Conservation (phyloP, 306 rosid species). For the Oxytropis ochrocephala region DNA sequence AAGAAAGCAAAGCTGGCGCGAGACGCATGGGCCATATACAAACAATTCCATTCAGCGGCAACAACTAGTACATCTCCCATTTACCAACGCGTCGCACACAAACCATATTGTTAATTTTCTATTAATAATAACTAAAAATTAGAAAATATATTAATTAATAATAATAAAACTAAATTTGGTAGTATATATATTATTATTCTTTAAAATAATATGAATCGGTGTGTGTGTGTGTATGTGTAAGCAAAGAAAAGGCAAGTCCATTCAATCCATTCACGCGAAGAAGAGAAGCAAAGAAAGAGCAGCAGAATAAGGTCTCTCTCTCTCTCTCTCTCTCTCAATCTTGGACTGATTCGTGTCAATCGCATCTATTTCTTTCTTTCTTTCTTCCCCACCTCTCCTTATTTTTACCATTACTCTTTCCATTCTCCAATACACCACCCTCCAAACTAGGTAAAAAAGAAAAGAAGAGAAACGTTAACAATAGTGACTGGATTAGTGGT, state of each 20-base stretch:
- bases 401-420: background rate
- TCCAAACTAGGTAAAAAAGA: slow-evolving; percentile 39
- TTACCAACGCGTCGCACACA: slow-evolving; percentile 8
- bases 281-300: slow-evolving; percentile 27
- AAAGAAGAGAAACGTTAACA: background rate
- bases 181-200: background rate
- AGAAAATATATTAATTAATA: too few species aligned
- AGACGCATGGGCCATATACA: slow-evolving; percentile 49
- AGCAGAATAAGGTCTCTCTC: slow-evolving; percentile 61
- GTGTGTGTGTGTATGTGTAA: background rate
- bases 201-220: too few species aligned
- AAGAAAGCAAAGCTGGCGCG: slow-evolving; percentile 36
- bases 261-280: slow-evolving; percentile 26
- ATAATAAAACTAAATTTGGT: background rate
- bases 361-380: slow-evolving; percentile 66
- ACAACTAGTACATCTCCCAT: slow-evolving; percentile 34
- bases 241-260: slow-evolving; percentile 34
- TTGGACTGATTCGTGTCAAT: slow-evolving; percentile 79
- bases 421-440: background rate
- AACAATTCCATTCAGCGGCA: slow-evolving; percentile 47
- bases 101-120: background rate
- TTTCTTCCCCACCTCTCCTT: slow-evolving; percentile 29
- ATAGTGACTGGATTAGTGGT: too few species aligned
- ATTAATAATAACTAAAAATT: background rate
- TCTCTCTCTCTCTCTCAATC: slow-evolving; percentile 27